phyloP scores from a whole-genome alignment of 345 rosid species.

The Bruguiera gymnorhiza region DNA sequence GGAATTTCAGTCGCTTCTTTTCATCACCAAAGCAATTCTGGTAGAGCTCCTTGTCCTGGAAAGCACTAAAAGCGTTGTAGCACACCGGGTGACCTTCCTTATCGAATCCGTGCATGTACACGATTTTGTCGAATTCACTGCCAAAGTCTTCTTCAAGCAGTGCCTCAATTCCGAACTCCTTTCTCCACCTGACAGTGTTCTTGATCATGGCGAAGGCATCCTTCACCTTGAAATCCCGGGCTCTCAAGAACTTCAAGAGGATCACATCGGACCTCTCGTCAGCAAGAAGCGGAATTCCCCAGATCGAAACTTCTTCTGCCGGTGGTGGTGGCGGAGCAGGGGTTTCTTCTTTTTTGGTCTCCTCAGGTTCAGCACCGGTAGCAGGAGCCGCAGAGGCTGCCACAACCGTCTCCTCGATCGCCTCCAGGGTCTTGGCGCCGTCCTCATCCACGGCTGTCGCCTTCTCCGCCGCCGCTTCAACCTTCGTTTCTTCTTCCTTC shows the following conservation, averaged over 20 bases:
- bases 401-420: slow-evolving; percentile 77
- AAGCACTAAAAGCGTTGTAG: slow-evolving; percentile 48
- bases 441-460: slow-evolving; percentile 61
- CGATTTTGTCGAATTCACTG: slow-evolving; percentile 29
- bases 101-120: slow-evolving; percentile 39
- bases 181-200: slow-evolving; percentile 47
- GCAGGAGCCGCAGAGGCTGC: slow-evolving; percentile 36
- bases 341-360: slow-evolving; percentile 13
- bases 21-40: slow-evolving; percentile 36
- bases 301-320: slow-evolving; percentile 39
- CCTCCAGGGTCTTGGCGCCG: slow-evolving; percentile 85
- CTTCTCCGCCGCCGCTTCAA: slow-evolving; percentile 34
- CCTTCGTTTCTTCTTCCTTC: slow-evolving; percentile 4
- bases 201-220: slow-evolving; percentile 52
- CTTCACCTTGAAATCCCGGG: slow-evolving; percentile 51
- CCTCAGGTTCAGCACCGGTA: not conserved
- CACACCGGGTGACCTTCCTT: slow-evolving; percentile 51
- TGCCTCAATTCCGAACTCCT: slow-evolving; percentile 41
- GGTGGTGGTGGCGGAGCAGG: slow-evolving; percentile 9
- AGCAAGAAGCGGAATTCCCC: slow-evolving; percentile 47
- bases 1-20: slow-evolving; percentile 44
- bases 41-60: slow-evolving; percentile 39
- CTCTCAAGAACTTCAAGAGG: slow-evolving; percentile 50
- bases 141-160: slow-evolving; percentile 48
- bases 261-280: slow-evolving; percentile 40